Conservation (phyloP, 2,329 filamentous ascomycete species). For the Aspergillus sp. region DNA sequence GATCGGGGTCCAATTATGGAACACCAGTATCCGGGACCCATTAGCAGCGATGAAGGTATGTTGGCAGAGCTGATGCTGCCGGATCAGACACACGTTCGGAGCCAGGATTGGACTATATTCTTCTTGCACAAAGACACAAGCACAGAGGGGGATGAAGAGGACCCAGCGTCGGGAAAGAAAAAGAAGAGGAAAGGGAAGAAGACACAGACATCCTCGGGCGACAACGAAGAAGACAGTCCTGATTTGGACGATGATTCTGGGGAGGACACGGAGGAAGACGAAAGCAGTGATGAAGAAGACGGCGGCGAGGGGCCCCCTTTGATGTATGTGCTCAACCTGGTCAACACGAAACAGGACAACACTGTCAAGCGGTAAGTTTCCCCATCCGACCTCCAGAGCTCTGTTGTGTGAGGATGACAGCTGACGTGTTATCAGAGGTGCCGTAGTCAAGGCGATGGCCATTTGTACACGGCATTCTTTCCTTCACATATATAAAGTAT, state of each 20-base stretch:
- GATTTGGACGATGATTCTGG: slow-evolving; percentile 52
- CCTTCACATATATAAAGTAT: slow-evolving; percentile 94
- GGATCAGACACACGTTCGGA: slow-evolving; percentile 90
- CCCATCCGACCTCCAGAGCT: neutral
- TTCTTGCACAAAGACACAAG: slow-evolving; percentile 95
- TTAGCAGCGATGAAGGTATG: slow-evolving; percentile 97
- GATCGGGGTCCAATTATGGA: slow-evolving; percentile 97
- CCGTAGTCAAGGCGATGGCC: slow-evolving; percentile 96
- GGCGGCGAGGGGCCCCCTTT: slow-evolving; percentile 81
- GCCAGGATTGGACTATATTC: slow-evolving; percentile 99
- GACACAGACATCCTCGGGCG: slow-evolving; percentile 41
- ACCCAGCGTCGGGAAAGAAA: slow-evolving; percentile 46
- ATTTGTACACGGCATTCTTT: slow-evolving; percentile 98
- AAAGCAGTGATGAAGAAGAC: slow-evolving; percentile 62
- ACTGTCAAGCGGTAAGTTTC: slow-evolving; percentile 67
- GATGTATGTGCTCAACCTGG: slow-evolving; percentile 94
- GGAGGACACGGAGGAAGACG: slow-evolving; percentile 40
- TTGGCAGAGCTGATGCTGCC: slow-evolving; percentile 97
- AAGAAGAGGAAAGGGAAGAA: slow-evolving; percentile 47
- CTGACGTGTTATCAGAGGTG: slow-evolving; percentile 61
- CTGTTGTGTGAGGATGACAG: neutral
- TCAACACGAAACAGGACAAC: slow-evolving; percentile 97
- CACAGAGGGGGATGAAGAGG: slow-evolving; percentile 76
- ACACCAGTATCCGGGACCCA: slow-evolving; percentile 91
- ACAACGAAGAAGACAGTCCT: slow-evolving; percentile 50